phyloP scores from a whole-genome alignment of 2,329 filamentous ascomycete species.

The Zalaria obscura region DNA sequence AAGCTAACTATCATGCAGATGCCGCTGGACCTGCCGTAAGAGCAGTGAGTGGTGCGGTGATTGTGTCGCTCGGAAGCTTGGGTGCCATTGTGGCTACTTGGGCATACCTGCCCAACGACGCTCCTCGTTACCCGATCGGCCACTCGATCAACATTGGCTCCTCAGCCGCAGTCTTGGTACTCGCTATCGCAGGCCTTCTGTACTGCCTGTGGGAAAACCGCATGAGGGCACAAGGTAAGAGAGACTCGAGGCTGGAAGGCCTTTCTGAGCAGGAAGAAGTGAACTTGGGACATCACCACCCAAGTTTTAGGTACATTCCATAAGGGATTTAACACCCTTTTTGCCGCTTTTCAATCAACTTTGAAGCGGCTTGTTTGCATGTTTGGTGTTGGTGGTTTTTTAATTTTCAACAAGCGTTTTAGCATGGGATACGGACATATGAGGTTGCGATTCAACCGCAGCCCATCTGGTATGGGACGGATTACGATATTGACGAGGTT shows the following conservation, averaged over 20 bases:
- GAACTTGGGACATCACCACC: conserved; percentile 39
- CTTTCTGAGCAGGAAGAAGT: conserved; percentile 31
- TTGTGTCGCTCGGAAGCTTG: conserved; percentile 40
- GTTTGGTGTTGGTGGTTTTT: no score
- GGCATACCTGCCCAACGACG: conserved; percentile 37
- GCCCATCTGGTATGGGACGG: no score
- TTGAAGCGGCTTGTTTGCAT: no score
- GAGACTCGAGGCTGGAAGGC: conserved; percentile 36
- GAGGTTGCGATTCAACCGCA: no score
- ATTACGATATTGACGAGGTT: no score
- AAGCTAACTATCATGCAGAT: neutral
- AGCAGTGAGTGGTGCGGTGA: conserved; percentile 41
- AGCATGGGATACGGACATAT: no score
- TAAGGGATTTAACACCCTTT: conserved; percentile 10
- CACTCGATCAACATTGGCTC: conserved; percentile 44
- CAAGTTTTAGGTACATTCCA: conserved; percentile 41
- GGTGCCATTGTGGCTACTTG: conserved; percentile 45
- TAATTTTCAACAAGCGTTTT: no score
- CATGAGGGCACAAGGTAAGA: conserved; percentile 31
- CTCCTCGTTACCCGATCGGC: conserved; percentile 33
- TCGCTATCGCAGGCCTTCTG: conserved; percentile 34
- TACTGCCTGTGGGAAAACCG: conserved; percentile 43
- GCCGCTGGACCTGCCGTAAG: conserved; percentile 40
- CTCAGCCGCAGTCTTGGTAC: conserved; percentile 29
- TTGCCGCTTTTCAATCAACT: no score